Evolutionary conservation across 169 alveolate species (phyloP), one percentile per base, ranked within the genome.

Genomic region (Plasmodium knowlesi): DNA sequence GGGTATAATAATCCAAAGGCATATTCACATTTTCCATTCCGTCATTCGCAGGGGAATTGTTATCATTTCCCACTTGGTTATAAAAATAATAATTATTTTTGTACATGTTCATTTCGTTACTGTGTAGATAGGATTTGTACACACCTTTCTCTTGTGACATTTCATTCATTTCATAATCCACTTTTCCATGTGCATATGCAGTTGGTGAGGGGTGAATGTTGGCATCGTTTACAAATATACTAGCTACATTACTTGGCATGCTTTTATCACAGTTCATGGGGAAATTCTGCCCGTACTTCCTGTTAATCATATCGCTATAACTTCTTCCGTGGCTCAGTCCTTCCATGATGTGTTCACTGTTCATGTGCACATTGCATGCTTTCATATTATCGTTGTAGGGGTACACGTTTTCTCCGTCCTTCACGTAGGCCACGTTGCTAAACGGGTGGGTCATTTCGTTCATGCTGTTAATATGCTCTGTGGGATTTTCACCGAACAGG

Each of bases 21-120:
- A 57, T 57, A 57, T 50, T 82, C 41, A 53, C 16, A n/a, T 32
- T 46, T 50, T 2, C 39, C 70, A 43, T 30, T 0, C 19, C 78
- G 39, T 82, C n/a, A 2, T 28, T 80, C n/a, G 19, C 25, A 37
- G 41, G 22, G 43, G 89, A 30, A n/a, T 82, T 82, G 22, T 32
- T 70, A 30, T 34, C 30, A 70, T 16, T 41, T 37, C 46, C 32
- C 73, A 28, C 0, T 12, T 70, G 43, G 16, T 83, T 83, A 71
- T 43, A 83, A 83, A 67, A 70, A 41, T 41, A 83, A 28, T 70
- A 83, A 43, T 41, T 83, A 71, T 30, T 67, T 22, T 83, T 83
- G 34, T 43, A 37, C 54, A 43, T 5, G 32, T 71, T 46, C 25
- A 70, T 70, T 39, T 70, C 73, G 19, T 25, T 39, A 14, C 9